Evolutionary conservation across 1,284 basidiomycete species (phyloP), one percentile per base, ranked within the genome.

Genomic region (Xerocomus nothofagi): DNA sequence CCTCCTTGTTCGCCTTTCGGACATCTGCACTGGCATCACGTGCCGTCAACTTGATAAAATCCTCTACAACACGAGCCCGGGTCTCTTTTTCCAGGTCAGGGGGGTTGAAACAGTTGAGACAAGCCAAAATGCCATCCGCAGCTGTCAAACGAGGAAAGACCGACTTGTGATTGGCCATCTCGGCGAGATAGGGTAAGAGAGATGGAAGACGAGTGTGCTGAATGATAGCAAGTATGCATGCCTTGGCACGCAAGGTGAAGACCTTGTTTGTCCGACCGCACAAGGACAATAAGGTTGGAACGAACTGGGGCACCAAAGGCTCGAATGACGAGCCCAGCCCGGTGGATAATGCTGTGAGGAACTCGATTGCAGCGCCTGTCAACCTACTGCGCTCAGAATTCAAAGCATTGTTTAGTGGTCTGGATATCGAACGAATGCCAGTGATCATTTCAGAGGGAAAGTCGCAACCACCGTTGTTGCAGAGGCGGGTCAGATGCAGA

Each of bases 231-330:
- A 77, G 63, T 26, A 92, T 76, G 58, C 81, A 84, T 1, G 75
- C 63, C 52, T 76, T 79, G 6, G 88, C 82, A 26, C 90, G 81
- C 38, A 75, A 76, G 54, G 84, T 71, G 63, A 90, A 83, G 44
- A 93, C 81, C 67, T 91, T 93, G 75, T 88, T 93, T 12, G 90
- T 78, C n/a, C 89, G 80, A 31, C 80, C 76, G 53, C 88, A 88
- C 24, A 92, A 72, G 2, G 73, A 70, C 15, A 93, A 72, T 20
- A 93, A 71, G 9, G 81, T 72, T 0, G 91, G 90, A 32, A 91
- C 61, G 63, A 88, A 86, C 26, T 82, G 64, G 8, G 80, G 70
- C 6, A 92, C 67, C n/a, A 93, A 74, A 3, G 82, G 76, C 40
- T 88, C 86, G 60, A 92, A 93, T 7, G 74, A 70, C 12, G 70